Percentiles rank a stretch among this genome's conserved stretches.
These are phyloP conservation scores for Pueraria montana DNA, from an alignment of 306 rosid genomes.

Conservation along the genomic window DNA sequence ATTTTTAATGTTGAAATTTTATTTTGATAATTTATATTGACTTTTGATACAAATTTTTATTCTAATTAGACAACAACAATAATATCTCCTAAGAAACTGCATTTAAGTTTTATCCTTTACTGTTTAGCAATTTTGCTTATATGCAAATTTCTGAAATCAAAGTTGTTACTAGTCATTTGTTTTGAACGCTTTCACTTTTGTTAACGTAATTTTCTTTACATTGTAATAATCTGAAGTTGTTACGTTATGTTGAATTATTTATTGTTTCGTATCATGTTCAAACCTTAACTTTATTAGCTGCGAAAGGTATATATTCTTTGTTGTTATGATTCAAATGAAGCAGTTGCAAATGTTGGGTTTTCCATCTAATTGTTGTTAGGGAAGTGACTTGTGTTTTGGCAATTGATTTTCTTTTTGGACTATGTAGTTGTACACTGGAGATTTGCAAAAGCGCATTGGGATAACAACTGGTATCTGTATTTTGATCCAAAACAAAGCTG, in stretches of 20 bases:
- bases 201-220: neutral
- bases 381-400: neutral
- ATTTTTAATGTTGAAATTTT: neutral
- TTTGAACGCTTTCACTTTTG: neutral
- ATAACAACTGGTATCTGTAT: slow-evolving; percentile 69
- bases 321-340: neutral
- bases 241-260: neutral
- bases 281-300: neutral
- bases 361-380: neutral
- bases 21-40: too few relatives aligned
- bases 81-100: too few relatives aligned
- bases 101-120: neutral
- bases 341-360: too few relatives aligned
- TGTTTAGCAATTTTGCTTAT: neutral
- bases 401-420: neutral
- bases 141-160: neutral
- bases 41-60: neutral
- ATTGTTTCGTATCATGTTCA: neutral
- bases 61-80: neutral
- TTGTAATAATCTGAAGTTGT: neutral
- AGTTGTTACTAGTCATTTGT: neutral
- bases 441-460: slow-evolving; percentile 66
- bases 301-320: neutral
- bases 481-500: slow-evolving; percentile 63
- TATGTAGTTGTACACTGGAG: slow-evolving; percentile 63